These are phyloP conservation scores for Phytomonas francai DNA, from an alignment of 208 protist genomes.

Conservation along the genomic window DNA sequence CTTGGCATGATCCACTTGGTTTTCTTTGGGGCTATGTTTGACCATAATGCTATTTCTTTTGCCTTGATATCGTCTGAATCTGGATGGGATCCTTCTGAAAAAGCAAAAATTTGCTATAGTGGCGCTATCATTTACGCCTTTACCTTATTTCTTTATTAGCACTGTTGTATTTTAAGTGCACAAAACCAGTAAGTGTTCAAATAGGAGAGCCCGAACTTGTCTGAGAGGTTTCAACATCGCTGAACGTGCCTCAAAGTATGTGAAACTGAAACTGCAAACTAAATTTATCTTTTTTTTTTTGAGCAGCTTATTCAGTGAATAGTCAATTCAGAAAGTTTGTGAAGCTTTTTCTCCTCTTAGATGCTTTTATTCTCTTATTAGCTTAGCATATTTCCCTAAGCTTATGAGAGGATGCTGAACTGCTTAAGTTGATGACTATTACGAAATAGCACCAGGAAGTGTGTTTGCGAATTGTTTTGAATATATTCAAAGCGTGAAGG, in stretches of 20 bases:
- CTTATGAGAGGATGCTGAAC: neutral
- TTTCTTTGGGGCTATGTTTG: conserved; percentile 80
- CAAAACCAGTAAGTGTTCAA: conserved; percentile 38
- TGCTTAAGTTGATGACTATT: neutral
- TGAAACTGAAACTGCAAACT: conserved; percentile 6
- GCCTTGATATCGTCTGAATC: conserved; percentile 53
- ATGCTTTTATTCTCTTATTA: neutral
- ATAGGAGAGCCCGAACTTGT: conserved; percentile 30
- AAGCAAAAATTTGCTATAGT: conserved; percentile 82
- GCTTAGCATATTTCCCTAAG: neutral
- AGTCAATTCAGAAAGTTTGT: conserved; percentile 6
- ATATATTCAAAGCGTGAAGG: neutral
- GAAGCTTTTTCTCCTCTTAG: conserved; percentile 10
- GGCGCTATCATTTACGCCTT: conserved; percentile 78
- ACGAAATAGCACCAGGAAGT: neutral
- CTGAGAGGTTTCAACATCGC: conserved; percentile 32
- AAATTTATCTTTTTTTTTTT: neutral
- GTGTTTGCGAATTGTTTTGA: neutral
- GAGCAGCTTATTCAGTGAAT: neutral
- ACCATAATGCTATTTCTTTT: conserved; percentile 60
- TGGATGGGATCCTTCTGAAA: conserved; percentile 62
- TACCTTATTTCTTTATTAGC: conserved; percentile 68
- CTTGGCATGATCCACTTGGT: conserved; percentile 78
- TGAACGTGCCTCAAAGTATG: conserved; percentile 14
- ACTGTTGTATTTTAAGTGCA: conserved; percentile 62